Evolutionary conservation across 139 green algal genomes (phyloP).

Genomic region (Haematococcus lacustris): DNA sequence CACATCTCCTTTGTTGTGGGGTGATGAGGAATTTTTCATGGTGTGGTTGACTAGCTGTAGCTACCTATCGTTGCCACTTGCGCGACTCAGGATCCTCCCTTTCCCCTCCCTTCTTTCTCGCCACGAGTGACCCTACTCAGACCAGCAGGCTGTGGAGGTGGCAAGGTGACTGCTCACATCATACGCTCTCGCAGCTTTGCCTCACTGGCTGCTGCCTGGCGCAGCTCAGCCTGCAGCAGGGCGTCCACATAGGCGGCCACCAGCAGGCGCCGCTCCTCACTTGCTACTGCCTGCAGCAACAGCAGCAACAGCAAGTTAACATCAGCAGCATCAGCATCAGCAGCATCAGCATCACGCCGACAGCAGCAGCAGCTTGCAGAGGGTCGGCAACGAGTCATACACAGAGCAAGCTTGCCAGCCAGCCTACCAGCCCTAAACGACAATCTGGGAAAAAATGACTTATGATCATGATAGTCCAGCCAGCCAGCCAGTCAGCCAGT

Average conservation of each 20-base stretch:
- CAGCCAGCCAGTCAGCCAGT: too few relatives aligned
- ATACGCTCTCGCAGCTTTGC: constrained; percentile 1
- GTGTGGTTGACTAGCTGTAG: neutral
- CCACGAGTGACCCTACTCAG: neutral
- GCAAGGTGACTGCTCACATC: neutral
- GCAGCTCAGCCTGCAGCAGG: constrained; percentile 1
- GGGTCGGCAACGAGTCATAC: neutral
- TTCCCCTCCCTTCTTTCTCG: neutral
- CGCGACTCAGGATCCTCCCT: neutral
- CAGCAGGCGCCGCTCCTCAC: neutral
- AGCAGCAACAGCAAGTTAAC: neutral
- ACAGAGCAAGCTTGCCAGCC: neutral
- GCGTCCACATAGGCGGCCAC: constrained; percentile 3
- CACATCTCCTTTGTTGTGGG: neutral
- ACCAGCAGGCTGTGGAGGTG: neutral
- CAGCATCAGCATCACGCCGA: neutral
- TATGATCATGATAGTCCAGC: neutral
- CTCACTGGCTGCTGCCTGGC: neutral
- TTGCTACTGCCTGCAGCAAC: constrained; percentile 1
- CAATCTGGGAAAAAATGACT: neutral
- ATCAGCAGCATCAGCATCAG: neutral
- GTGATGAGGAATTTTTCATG: neutral
- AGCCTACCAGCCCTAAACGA: neutral
- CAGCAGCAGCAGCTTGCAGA: neutral
- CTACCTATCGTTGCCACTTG: neutral